These are phyloP conservation scores for Begonia fuchsioides DNA, from an alignment of 306 rosid genomes.

Conservation along the genomic window DNA sequence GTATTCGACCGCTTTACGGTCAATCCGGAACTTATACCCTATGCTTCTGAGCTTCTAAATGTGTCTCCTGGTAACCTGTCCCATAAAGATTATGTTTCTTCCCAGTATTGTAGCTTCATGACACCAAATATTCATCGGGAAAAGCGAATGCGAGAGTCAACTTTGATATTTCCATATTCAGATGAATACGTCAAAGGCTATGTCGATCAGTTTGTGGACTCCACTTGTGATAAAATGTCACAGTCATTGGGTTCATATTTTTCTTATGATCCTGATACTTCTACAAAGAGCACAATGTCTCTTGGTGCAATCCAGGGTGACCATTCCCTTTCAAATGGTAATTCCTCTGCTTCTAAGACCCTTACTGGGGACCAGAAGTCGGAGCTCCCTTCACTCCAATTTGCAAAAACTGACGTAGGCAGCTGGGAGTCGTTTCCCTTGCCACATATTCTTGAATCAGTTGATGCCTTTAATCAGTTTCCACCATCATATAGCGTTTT, in stretches of 20 bases:
- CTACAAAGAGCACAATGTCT: slow-evolving; percentile 29
- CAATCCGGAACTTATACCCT: slow-evolving; percentile 35
- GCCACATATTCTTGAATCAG: slow-evolving; percentile 48
- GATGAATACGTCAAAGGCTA: slow-evolving; percentile 26
- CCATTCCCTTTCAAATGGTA: slow-evolving; percentile 90
- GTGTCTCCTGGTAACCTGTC: slow-evolving; percentile 22
- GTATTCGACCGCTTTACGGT: slow-evolving; percentile 43
- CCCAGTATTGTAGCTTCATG: slow-evolving; percentile 40
- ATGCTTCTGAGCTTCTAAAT: slow-evolving; percentile 35
- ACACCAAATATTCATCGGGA: slow-evolving; percentile 37
- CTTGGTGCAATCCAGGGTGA: slow-evolving; percentile 28
- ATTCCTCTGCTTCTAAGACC: slow-evolving; percentile 81
- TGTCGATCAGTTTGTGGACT: slow-evolving; percentile 29
- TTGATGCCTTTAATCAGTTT: slow-evolving; percentile 59
- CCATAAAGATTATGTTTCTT: slow-evolving; percentile 47
- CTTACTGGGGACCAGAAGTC: slow-evolving; percentile 57
- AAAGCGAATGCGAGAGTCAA: slow-evolving; percentile 57
- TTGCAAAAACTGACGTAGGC: slow-evolving; percentile 75
- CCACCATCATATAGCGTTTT: slow-evolving; percentile 29
- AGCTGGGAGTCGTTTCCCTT: slow-evolving; percentile 63
- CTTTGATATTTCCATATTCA: slow-evolving; percentile 33
- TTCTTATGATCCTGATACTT: slow-evolving; percentile 38
- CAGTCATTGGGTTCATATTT: slow-evolving; percentile 22
- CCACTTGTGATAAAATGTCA: slow-evolving; percentile 27
- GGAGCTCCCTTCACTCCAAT: slow-evolving; percentile 99